Evolutionary conservation across 2,329 filamentous ascomycete genomes (phyloP).

Genomic region (Pestalotiopsis sp.): DNA sequence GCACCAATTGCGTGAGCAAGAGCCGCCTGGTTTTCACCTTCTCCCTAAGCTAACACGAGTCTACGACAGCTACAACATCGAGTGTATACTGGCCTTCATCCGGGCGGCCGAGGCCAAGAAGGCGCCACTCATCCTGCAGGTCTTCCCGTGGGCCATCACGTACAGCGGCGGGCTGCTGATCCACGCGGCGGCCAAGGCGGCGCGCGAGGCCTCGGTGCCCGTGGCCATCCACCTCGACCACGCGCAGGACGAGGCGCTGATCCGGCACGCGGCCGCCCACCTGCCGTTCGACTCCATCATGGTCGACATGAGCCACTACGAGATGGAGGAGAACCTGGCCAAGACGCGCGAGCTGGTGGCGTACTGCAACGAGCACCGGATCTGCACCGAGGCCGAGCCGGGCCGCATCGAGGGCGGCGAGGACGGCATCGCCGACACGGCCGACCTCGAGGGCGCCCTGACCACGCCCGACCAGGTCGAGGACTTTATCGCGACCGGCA

Average conservation of each 20-base stretch:
- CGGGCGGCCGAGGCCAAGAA: constrained; percentile 53
- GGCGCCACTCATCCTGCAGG: constrained; percentile 66
- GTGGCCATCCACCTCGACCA: constrained; percentile 69
- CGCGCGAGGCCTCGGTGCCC: constrained; percentile 57
- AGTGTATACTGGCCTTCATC: constrained; percentile 60
- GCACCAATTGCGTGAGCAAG: constrained; percentile 48
- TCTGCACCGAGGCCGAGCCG: constrained; percentile 72
- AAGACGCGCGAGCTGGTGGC: constrained; percentile 64
- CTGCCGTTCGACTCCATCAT: constrained; percentile 72
- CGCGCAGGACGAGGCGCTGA: constrained; percentile 62
- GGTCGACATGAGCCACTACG: constrained; percentile 78
- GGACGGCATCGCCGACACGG: constrained; percentile 65
- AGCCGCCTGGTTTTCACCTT: not conserved
- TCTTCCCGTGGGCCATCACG: constrained; percentile 72
- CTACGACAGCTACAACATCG: constrained; percentile 62
- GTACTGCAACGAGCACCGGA: constrained; percentile 67
- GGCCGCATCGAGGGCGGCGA: constrained; percentile 69
- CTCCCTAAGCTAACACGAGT: not conserved
- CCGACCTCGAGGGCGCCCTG: constrained; percentile 48
- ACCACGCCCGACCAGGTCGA: constrained; percentile 71
- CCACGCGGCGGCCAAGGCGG: constrained; percentile 57
- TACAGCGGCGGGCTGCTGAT: constrained; percentile 60
- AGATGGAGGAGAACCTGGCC: constrained; percentile 69
- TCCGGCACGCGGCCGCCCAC: constrained; percentile 56
- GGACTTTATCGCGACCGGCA: constrained; percentile 71